Base-by-base conservation (phyloP, 495 filamentous ascomycete genomes). In the Talaromyces nanjingensis region DNA sequence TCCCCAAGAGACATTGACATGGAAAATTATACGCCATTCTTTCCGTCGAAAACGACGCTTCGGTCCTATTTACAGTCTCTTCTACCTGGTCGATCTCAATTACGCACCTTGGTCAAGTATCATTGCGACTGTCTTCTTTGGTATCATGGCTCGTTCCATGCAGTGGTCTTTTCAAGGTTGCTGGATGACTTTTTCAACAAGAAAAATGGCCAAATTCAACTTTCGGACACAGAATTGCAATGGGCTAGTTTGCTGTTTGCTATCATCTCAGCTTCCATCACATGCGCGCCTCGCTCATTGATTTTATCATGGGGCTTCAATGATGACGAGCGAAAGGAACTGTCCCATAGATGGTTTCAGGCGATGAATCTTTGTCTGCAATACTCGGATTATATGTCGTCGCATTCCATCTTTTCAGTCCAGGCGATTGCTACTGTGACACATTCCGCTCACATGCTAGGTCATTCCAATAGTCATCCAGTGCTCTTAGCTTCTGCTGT, bases 341-440 rank as follows among this genome's bases (percentile, higher is more conserved):
- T 81, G 18, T 71, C 76, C 0, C 69, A 73, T 59, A 65, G 69
- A 24, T 78, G 76, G 76, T 70, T 72, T 22, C 71, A 73, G 31
- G 77, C 78, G 6, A 67, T 69, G 4, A 69, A 72, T 2, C 64
- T 68, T 2, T 76, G 75, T 66, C 65, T 81, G 11, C 70, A 75
- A 34, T 66, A 71, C 6, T 74, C 73, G 24, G 70, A 78, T 47
- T 78, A 71, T 64, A 75, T 72, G 47, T 71, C 71, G 14, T 65
- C 61, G 42, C 72, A 78, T 27, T 81, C 70, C 0, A 64, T 77
- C 4, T 76, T 76, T 56, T 72, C 76, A 0, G 71, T 80, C 1
- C 76, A 83, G 64, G 74, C 79, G 18, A 78, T 83, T 59, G 69
- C 76, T 4, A 80, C 74, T 9, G 72, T 75, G 20, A 80, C 77